A percentile compares a stretch with the other conserved stretches of the same genome.
These are phyloP conservation scores for Canariomyces notabilis DNA, from an alignment of 2,329 filamentous ascomycete species.

Conservation along the genomic window DNA sequence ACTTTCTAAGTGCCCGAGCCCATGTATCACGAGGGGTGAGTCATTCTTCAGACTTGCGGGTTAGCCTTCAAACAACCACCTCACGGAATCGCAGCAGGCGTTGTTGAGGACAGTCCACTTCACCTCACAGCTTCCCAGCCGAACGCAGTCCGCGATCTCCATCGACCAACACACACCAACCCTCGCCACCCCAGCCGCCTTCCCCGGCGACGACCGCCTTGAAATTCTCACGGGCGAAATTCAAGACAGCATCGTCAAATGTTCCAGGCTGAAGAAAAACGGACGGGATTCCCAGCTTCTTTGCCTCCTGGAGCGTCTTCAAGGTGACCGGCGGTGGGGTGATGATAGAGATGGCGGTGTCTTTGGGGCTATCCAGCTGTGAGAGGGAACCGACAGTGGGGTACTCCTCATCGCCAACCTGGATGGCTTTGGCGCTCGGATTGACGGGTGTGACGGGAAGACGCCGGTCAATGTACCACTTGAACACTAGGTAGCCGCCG, in stretches of 20 bases:
- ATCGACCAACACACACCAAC: constrained; percentile 86
- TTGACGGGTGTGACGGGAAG: constrained; percentile 82
- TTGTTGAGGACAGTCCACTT: not conserved
- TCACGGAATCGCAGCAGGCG: no score
- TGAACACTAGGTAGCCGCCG: no score
- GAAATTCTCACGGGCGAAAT: constrained; percentile 62
- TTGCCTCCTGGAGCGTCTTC: constrained; percentile 70
- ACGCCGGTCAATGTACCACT: constrained; percentile 76
- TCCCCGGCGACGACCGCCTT: constrained; percentile 63
- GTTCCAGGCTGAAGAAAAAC: constrained; percentile 91
- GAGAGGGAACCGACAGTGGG: constrained; percentile 61
- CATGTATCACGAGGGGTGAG: no score
- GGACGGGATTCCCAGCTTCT: constrained; percentile 63
- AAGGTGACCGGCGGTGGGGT: constrained; percentile 77
- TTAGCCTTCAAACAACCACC: no score
- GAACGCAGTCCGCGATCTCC: constrained; percentile 60
- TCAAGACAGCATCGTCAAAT: constrained; percentile 70
- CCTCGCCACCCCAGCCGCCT: constrained; percentile 62
- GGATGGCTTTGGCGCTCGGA: constrained; percentile 61
- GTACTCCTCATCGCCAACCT: constrained; percentile 53
- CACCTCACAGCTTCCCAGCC: constrained; percentile 37
- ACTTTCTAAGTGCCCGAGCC: no score
- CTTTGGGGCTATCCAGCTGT: constrained; percentile 58
- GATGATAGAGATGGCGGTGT: constrained; percentile 78
- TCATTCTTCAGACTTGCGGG: no score